Evolutionary conservation across 176 grass and related monocot genomes (phyloP).

Genomic region (Miscanthus lutarioriparius): DNA sequence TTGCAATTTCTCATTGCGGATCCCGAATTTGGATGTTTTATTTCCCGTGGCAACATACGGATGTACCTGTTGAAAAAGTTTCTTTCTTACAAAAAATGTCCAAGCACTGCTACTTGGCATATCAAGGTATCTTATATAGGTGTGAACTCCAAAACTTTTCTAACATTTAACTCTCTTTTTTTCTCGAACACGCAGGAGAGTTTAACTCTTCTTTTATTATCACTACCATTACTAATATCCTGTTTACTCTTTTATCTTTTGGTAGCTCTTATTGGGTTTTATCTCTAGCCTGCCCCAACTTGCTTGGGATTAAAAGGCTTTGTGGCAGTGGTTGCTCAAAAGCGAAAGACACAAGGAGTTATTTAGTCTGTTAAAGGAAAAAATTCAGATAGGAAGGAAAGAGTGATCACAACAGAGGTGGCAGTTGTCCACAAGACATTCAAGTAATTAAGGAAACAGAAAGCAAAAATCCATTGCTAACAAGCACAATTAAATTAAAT

Average conservation of each 20-base stretch:
- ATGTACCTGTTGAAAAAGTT: slow-evolving; percentile 66
- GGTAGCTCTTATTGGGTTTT: neutral
- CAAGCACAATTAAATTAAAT: neutral
- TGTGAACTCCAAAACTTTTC: neutral
- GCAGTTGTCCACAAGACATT: neutral
- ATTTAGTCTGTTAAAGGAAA: neutral
- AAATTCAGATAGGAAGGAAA: neutral
- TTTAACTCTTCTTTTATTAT: neutral
- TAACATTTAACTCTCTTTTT: neutral
- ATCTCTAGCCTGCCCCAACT: neutral
- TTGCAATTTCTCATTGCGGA: slow-evolving; percentile 94
- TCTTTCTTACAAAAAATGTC: slow-evolving; percentile 3
- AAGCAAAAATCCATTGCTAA: neutral
- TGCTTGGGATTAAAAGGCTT: neutral
- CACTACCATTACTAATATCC: neutral
- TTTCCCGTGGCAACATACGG: slow-evolving; percentile 99
- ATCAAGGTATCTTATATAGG: slow-evolving; percentile 11
- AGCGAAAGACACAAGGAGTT: neutral
- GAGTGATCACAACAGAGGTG: neutral
- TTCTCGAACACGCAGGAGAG: neutral
- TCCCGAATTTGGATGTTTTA: slow-evolving; percentile 97
- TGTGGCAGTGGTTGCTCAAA: neutral
- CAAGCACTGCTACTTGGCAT: neutral
- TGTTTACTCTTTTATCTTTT: neutral
- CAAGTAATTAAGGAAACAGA: neutral